Conservation (phyloP, 495 filamentous ascomycete species). For the Peziza echinospora region DNA sequence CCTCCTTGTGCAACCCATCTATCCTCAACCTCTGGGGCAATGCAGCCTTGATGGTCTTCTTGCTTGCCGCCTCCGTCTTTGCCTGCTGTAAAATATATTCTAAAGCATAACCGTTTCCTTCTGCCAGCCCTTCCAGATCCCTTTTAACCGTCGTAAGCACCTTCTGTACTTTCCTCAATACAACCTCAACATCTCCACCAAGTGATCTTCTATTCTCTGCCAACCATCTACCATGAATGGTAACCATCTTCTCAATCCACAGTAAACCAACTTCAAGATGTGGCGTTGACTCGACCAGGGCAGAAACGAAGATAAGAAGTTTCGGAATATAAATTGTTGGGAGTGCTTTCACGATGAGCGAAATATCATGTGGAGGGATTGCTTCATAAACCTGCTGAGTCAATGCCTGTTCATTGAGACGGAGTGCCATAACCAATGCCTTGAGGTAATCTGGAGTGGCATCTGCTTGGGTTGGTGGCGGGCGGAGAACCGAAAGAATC, state of each 20-base stretch:
- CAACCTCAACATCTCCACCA: not conserved
- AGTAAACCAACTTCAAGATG: constrained; percentile 83
- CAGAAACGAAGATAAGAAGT: constrained; percentile 63
- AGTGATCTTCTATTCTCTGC: no score
- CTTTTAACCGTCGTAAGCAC: not conserved
- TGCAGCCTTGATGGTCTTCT: no score
- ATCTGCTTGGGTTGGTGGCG: constrained; percentile 36
- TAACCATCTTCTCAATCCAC: constrained; percentile 35
- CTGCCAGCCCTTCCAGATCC: not conserved
- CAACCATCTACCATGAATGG: not conserved
- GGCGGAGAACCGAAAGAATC: constrained; percentile 49
- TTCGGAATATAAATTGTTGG: constrained; percentile 71
- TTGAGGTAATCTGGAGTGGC: constrained; percentile 52
- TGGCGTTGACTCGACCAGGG: constrained; percentile 69
- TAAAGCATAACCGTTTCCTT: no score
- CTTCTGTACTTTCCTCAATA: not conserved
- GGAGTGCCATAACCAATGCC: constrained; percentile 90
- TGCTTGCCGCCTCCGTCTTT: no score
- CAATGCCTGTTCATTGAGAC: constrained; percentile 59
- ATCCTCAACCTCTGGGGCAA: no score
- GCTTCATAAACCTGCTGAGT: constrained; percentile 67
- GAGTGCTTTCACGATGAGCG: constrained; percentile 54
- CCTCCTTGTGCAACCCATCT: no score
- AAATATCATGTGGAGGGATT: constrained; percentile 52
- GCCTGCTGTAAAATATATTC: no score